These are phyloP conservation scores for Nemania abortiva DNA, from an alignment of 2,329 filamentous ascomycete species.

Conservation along the genomic window DNA sequence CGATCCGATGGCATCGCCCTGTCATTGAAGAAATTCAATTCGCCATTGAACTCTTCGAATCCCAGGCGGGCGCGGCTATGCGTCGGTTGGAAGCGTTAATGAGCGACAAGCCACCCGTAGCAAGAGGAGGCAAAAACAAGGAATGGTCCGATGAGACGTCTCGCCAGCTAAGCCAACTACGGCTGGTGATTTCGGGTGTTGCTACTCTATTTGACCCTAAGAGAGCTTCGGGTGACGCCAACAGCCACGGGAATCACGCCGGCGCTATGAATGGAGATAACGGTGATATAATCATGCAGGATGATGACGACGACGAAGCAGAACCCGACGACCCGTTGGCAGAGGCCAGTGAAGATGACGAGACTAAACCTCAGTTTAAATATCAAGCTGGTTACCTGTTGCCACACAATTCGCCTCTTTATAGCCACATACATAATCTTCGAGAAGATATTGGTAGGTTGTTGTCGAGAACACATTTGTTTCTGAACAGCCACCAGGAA, in stretches of 20 bases:
- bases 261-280: conserved; percentile 47
- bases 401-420: conserved; percentile 69
- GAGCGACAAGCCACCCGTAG: conserved; percentile 82
- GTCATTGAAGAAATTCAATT: conserved; percentile 84
- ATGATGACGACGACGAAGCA: conserved; percentile 64
- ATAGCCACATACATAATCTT: conserved; percentile 81
- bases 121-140: conserved; percentile 94
- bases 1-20: conserved; percentile 92
- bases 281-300: conserved; percentile 64
- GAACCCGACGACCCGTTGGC: conserved; percentile 66
- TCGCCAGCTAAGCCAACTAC: conserved; percentile 85
- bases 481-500: conserved; percentile 85
- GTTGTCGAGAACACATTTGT: conserved; percentile 85
- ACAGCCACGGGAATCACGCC: conserved; percentile 56
- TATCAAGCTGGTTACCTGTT: conserved; percentile 92
- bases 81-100: conserved; percentile 82
- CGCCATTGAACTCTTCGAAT: conserved; percentile 88
- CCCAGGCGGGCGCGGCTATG: conserved; percentile 82
- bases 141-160: conserved; percentile 99
- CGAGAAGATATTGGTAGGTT: conserved; percentile 84
- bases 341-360: conserved; percentile 80
- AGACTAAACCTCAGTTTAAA: conserved; percentile 85
- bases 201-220: conserved; percentile 89
- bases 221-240: conserved; percentile 69
- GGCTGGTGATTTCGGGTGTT: conserved; percentile 90